A percentile compares a stretch with the other conserved stretches of the same genome.
These are phyloP conservation scores for Yarrowia divulgata DNA, from an alignment of 805 yeast genomes.

Conservation along the genomic window DNA sequence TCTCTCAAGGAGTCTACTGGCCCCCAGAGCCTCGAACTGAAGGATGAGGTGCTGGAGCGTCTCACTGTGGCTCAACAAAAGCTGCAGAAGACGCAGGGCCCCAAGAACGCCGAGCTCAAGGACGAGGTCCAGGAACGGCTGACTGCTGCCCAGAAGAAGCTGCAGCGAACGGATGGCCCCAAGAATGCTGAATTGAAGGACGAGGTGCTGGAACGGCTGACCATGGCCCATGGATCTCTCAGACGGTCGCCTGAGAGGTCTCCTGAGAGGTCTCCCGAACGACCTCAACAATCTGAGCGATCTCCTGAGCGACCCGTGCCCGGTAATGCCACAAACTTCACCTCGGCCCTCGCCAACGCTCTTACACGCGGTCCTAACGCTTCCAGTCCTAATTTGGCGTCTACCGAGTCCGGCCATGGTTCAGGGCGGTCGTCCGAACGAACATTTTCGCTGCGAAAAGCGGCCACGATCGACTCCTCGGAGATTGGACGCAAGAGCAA, in stretches of 20 bases:
- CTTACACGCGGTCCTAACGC: constrained; percentile 24
- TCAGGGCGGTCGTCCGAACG: constrained; percentile 12
- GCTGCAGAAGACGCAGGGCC: constrained; percentile 13
- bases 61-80: constrained; percentile 24
- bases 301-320: constrained; percentile 20
- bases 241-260: constrained; percentile 27
- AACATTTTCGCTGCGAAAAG: constrained; percentile 40
- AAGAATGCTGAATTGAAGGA: constrained; percentile 20
- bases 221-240: constrained; percentile 15
- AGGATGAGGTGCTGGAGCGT: constrained; percentile 26
- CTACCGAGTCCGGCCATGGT: background rate
- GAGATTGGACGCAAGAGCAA: constrained; percentile 27
- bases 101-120: constrained; percentile 27
- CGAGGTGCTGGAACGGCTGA: constrained; percentile 35
- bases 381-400: constrained; percentile 8
- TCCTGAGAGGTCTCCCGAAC: constrained; percentile 5
- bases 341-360: constrained; percentile 21
- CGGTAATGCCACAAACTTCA: constrained; percentile 1
- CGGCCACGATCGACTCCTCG: constrained; percentile 44
- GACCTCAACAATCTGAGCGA: background rate
- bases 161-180: constrained; percentile 31
- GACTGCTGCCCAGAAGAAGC: constrained; percentile 18
- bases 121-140: constrained; percentile 34
- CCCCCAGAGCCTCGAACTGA: constrained; percentile 11
- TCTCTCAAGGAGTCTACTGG: constrained; percentile 39